A percentile compares a stretch with the other conserved stretches of the same genome.
These are phyloP conservation scores for Cenchrus americanus DNA, from an alignment of 176 grass and related monocot species.

Conservation along the genomic window DNA sequence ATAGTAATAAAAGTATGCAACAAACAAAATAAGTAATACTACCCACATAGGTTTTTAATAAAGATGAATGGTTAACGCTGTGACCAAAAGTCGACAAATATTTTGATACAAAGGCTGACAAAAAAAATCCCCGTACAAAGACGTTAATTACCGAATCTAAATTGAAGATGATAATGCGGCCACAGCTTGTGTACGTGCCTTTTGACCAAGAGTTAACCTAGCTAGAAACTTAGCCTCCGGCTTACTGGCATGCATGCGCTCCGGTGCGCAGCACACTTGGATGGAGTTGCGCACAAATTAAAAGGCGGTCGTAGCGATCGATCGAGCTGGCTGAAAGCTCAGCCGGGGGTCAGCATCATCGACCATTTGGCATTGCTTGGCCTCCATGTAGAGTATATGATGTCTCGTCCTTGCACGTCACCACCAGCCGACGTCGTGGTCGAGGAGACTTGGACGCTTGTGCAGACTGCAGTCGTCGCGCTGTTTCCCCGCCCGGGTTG, in stretches of 20 bases:
- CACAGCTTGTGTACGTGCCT: neutral
- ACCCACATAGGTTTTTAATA: too few relatives aligned
- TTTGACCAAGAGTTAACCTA: conserved; percentile 1
- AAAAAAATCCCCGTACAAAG: too few relatives aligned
- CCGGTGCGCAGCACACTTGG: neutral
- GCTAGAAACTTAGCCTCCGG: neutral
- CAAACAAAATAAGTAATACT: too few relatives aligned
- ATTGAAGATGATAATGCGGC: too few relatives aligned
- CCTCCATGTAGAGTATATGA: neutral
- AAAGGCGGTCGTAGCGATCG: too few relatives aligned
- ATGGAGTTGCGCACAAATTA: neutral
- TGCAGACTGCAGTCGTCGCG: too few relatives aligned
- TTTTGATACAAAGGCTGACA: too few relatives aligned
- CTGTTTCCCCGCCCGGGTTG: too few relatives aligned
- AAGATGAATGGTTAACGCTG: too few relatives aligned
- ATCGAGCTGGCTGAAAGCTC: neutral
- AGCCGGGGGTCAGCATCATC: conserved; percentile 4
- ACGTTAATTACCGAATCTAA: too few relatives aligned
- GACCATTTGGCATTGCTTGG: neutral
- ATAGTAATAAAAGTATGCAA: too few relatives aligned
- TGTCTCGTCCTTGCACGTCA: neutral
- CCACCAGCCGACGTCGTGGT: neutral
- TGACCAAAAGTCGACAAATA: too few relatives aligned
- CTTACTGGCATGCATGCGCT: neutral
- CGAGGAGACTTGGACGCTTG: neutral